Conservation (phyloP, 2,329 filamentous ascomycete genomes). For the Lachnellula occidentalis region DNA sequence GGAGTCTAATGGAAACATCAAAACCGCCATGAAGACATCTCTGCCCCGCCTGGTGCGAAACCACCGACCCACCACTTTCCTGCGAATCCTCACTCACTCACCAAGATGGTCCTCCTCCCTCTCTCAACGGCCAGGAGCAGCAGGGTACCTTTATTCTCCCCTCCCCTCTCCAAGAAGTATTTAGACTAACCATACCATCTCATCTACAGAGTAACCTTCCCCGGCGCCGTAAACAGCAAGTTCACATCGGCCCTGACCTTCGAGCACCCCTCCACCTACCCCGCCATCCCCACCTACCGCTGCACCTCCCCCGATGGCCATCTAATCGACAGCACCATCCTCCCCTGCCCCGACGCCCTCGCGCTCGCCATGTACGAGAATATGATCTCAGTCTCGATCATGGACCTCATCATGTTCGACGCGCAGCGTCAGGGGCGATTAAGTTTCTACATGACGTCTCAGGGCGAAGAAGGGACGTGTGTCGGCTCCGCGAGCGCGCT, state of each 20-base stretch:
- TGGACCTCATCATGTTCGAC: slow-evolving; percentile 98
- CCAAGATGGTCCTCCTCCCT: slow-evolving; percentile 7
- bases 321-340: slow-evolving; percentile 68
- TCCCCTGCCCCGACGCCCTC: slow-evolving; percentile 39
- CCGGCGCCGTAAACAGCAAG: slow-evolving; percentile 89
- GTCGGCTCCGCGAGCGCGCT: slow-evolving; percentile 84
- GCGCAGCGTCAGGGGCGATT: slow-evolving; percentile 69
- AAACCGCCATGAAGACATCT: slow-evolving; percentile 6
- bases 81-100: background rate
- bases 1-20: background rate
- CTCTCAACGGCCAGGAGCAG: slow-evolving; percentile 15
- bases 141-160: slow-evolving; percentile 4
- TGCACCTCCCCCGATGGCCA: slow-evolving; percentile 84
- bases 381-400: slow-evolving; percentile 68
- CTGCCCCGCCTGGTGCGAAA: slow-evolving; percentile 1
- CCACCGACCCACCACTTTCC: background rate
- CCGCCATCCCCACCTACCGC: slow-evolving; percentile 65
- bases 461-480: slow-evolving; percentile 68
- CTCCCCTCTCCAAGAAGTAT: background rate
- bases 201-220: slow-evolving; percentile 55
- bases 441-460: slow-evolving; percentile 79
- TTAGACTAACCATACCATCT: background rate
- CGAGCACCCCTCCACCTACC: slow-evolving; percentile 63
- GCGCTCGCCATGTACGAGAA: slow-evolving; percentile 40
- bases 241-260: slow-evolving; percentile 81